Evolutionary conservation across 139 green algal genomes (phyloP).

Genomic region (Chlorella sp.): DNA sequence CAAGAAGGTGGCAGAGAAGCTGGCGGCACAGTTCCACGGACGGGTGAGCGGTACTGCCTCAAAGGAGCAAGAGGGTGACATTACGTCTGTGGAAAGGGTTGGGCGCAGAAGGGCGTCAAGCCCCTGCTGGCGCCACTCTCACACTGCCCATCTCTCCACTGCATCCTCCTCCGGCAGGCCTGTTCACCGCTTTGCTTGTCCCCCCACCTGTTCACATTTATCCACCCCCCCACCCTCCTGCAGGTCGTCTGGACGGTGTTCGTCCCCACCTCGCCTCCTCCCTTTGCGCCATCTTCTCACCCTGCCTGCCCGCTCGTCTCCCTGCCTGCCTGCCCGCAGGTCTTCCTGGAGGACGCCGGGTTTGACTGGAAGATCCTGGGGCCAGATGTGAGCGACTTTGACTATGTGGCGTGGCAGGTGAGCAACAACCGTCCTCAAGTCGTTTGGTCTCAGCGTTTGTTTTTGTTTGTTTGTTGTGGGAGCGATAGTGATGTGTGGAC

Average conservation of each 20-base stretch:
- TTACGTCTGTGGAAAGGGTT: too few species aligned
- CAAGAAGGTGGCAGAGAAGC: conserved; percentile 83
- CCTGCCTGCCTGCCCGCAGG: conserved; percentile 49
- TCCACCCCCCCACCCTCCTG: too few species aligned
- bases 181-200: too few species aligned
- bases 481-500: too few species aligned
- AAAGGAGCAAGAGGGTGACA: too few species aligned
- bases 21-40: conserved; percentile 79
- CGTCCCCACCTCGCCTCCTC: too few species aligned
- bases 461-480: not conserved
- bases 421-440: not conserved
- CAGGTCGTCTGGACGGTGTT: too few species aligned
- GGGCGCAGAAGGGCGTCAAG: too few species aligned
- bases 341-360: conserved; percentile 95
- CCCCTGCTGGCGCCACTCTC: not conserved
- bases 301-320: not conserved
- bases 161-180: too few species aligned
- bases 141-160: too few species aligned
- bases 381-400: conserved; percentile 81
- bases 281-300: not conserved
- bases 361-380: conserved; percentile 99
- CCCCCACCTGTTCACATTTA: too few species aligned
- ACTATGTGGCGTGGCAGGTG: conserved; percentile 90
- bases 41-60: conserved; percentile 67
- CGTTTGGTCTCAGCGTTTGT: too few species aligned